Evolutionary conservation across 2,329 filamentous ascomycete species (phyloP), one percentile per base, ranked within the genome.

Genomic region (Graphilbum sp.): DNA sequence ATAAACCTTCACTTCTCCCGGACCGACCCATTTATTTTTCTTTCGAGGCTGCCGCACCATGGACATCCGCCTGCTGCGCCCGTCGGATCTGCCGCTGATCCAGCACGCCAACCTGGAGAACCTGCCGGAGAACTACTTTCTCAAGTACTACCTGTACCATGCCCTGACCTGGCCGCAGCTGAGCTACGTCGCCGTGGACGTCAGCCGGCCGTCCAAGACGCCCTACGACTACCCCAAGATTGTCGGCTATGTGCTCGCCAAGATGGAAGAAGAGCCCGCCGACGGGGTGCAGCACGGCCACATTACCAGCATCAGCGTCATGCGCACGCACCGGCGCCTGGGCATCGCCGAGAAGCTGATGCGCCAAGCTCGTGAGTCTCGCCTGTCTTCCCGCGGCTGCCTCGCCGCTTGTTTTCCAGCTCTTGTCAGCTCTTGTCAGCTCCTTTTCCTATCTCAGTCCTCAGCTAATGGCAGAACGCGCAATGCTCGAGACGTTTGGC

Each of bases 91-190:
- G 47, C 84, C 84, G 48, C 78, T 90, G 55, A 86, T 98, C 56
- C 90, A 98, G 64, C 86, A 92, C 60, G 88, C 88, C 55, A 96
- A 98, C 67, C 87, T 98, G 57, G 93, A 92, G 58, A 98, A 98
- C 66, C 72, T 98, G 38, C 90, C 90, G 47, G 90, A 98, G 62
- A 98, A 98, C 69, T 98, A 98, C 73, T 96, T 96, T 60, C 83
- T 94, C 63, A 98, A 98, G 72, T 98, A 98, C 71, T 98, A 98
- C 67, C 77, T 98, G 54, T 98, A 98, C 72, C 90, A 98, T 62
- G 87, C 88, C 15, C 76, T 96, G 48, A 93, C 86, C 50, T 98
- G 90, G 90, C 90, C 90, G 34, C 88, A 96, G 63, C 75, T 98
- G 47, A 88, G 80, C 61, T 96, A 87, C 61, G 88, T 98, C 41